Percentiles rank a stretch among this genome's conserved stretches.
Conservation (phyloP, 164 flowering plant species). For the Piper longum region DNA sequence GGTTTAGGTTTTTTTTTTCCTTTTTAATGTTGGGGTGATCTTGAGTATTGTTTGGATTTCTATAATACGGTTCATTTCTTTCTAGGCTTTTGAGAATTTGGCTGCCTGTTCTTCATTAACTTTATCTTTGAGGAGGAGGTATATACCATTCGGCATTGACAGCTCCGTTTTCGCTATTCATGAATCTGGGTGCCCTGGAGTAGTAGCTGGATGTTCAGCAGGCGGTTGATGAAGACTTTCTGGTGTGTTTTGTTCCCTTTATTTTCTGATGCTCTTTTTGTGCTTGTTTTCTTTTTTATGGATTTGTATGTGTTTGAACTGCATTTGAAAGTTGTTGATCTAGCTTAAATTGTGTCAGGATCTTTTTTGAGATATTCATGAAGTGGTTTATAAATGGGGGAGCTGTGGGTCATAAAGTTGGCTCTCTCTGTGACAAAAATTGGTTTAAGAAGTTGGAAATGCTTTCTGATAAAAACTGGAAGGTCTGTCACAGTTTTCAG, state of each 20-base stretch:
- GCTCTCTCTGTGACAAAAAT: constrained; percentile 29
- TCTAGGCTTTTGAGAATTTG: too few species aligned
- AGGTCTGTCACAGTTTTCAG: constrained; percentile 33
- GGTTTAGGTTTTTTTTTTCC: too few species aligned
- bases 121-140: too few species aligned
- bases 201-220: constrained; percentile 5
- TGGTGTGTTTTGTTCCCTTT: constrained; percentile 7
- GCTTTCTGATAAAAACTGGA: constrained; percentile 25
- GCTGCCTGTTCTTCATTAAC: too few species aligned
- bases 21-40: too few species aligned
- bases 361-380: constrained; percentile 42
- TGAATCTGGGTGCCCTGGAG: neutral
- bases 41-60: too few species aligned
- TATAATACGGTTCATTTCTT: too few species aligned
- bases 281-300: constrained; percentile 14
- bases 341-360: constrained; percentile 48
- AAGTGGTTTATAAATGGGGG: constrained; percentile 49
- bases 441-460: constrained; percentile 42
- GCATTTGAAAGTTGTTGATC: constrained; percentile 47
- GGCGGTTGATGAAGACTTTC: constrained; percentile 18
- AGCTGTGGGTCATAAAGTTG: constrained; percentile 31
- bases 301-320: constrained; percentile 53
- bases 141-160: neutral
- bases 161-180: neutral
- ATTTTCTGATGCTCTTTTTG: constrained; percentile 10